Conservation (phyloP, 2,329 filamentous ascomycete genomes). For the Pezicula neosporulosa region DNA sequence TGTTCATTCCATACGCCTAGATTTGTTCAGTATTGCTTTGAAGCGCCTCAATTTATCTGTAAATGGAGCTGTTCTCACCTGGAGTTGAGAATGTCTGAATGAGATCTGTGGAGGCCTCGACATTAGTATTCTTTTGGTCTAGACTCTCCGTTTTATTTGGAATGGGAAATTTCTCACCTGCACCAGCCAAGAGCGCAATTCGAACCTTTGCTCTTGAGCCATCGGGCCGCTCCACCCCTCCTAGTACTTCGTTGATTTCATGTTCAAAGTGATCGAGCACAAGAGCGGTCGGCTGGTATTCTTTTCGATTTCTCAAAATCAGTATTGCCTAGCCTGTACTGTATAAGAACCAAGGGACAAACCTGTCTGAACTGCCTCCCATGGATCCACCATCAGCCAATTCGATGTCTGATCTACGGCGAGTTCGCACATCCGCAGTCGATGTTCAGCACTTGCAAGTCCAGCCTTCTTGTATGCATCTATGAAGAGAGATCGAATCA, state of each 20-base stretch:
- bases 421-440: slow-evolving; percentile 81
- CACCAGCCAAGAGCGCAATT: slow-evolving; percentile 79
- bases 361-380: slow-evolving; percentile 75
- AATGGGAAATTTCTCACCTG: slow-evolving; percentile 53
- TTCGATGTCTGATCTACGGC: slow-evolving; percentile 71
- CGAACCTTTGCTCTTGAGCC: slow-evolving; percentile 62
- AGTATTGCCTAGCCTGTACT: no score
- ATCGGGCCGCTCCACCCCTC: slow-evolving; percentile 67
- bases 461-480: slow-evolving; percentile 74
- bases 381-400: slow-evolving; percentile 84
- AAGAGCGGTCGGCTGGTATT: slow-evolving; percentile 84
- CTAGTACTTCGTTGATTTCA: slow-evolving; percentile 78
- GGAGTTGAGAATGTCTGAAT: slow-evolving; percentile 50
- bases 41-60: no score
- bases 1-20: slow-evolving; percentile 77
- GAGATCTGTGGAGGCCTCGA: slow-evolving; percentile 44
- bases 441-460: slow-evolving; percentile 67
- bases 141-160: slow-evolving; percentile 57
- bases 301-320: slow-evolving; percentile 17
- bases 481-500: neutral
- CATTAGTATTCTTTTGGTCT: no score
- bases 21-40: no score
- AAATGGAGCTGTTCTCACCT: no score
- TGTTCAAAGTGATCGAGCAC: slow-evolving; percentile 89
- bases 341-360: no score